Base-by-base conservation (phyloP, 2,329 filamentous ascomycete genomes). In the Stachybotrys chartarum region DNA sequence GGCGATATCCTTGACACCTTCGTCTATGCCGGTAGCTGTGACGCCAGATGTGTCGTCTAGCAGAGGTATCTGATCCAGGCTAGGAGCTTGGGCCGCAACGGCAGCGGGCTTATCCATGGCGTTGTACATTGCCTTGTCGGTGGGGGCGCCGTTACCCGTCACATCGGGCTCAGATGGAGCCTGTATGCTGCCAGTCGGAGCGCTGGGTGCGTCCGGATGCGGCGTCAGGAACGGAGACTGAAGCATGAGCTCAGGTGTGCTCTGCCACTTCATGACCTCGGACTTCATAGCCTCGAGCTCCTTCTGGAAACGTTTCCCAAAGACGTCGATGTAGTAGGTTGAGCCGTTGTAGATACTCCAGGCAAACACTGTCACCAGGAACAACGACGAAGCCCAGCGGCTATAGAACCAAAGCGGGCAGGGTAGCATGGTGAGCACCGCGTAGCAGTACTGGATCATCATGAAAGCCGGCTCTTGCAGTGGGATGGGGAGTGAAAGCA, bases 281-380 rank as follows among this genome's bases (percentile, higher is more conserved):
- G 84, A 84, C 72, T 88, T 92, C 74, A 99, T 82, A 53, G 87
- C 82, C 68, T 99, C 92, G 12, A 99, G 79, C 71, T 99, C 94
- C 68, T 93, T 96, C 76, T 99, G 91, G 78, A 99, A 97, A 3
- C 92, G 85, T 65, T 90, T 96, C 54, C 95, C 94, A 69, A 97
- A 99, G 1, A 97, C 90, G 64, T 99, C 94, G 66, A 99, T 97
- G 72, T 99, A 99, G 72, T 89, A 99, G 0, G 92, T 97, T 17
- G 94, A 91, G 35, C 94, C 94, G 64, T 99, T 99, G 76, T 97
- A 95, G 55, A 97, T 88, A 63, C 90, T 95, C 91, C 92, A 97
- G 48, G 84, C 79, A 67, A 99, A 97, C n/a, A 99, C 85, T 3
- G 83, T 74, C 54, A 87, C 78, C 50, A 99, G 78, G 72, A 97